A percentile compares a stretch with the other conserved stretches of the same genome.
Evolutionary conservation across 2,329 filamentous ascomycete species (phyloP).

Genomic region (Hypoxylon sp.): DNA sequence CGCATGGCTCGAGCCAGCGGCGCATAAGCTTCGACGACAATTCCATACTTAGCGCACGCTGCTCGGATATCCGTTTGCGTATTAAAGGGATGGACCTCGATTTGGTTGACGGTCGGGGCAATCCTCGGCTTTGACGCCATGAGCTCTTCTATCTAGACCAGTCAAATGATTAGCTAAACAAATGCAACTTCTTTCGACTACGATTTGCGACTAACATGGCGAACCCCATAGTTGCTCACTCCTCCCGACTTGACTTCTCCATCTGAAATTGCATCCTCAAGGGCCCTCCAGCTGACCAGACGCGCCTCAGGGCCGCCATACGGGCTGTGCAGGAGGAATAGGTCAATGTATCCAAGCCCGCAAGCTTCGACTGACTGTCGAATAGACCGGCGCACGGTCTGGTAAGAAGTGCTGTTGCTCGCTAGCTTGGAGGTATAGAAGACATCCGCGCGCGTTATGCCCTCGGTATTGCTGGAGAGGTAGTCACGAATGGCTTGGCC

Average conservation of each 20-base stretch:
- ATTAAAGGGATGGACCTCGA: slow-evolving; percentile 87
- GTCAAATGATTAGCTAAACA: slow-evolving; percentile 7
- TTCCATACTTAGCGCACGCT: slow-evolving; percentile 74
- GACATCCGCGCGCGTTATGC: slow-evolving; percentile 74
- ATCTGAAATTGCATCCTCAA: slow-evolving; percentile 79
- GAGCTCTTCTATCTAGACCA: slow-evolving; percentile 73
- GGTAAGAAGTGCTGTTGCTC: slow-evolving; percentile 73
- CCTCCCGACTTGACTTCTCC: slow-evolving; percentile 79
- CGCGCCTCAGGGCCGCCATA: slow-evolving; percentile 78
- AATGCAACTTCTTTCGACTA: background rate
- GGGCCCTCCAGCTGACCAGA: slow-evolving; percentile 78
- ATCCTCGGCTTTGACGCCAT: slow-evolving; percentile 72
- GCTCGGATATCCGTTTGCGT: slow-evolving; percentile 75
- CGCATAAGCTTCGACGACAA: slow-evolving; percentile 83
- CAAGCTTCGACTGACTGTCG: slow-evolving; percentile 72
- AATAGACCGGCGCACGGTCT: slow-evolving; percentile 75
- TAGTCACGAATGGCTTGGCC: slow-evolving; percentile 74
- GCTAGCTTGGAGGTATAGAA: slow-evolving; percentile 86
- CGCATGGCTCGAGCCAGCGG: slow-evolving; percentile 78
- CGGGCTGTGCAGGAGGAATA: slow-evolving; percentile 84
- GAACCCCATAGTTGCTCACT: slow-evolving; percentile 82
- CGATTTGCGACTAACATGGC: slow-evolving; percentile 68
- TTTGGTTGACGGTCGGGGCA: slow-evolving; percentile 80
- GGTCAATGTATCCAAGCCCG: slow-evolving; percentile 79
- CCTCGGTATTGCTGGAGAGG: slow-evolving; percentile 62